These are phyloP conservation scores for Elsinoe perseae DNA, from an alignment of 2,329 filamentous ascomycete species.

Conservation along the genomic window DNA sequence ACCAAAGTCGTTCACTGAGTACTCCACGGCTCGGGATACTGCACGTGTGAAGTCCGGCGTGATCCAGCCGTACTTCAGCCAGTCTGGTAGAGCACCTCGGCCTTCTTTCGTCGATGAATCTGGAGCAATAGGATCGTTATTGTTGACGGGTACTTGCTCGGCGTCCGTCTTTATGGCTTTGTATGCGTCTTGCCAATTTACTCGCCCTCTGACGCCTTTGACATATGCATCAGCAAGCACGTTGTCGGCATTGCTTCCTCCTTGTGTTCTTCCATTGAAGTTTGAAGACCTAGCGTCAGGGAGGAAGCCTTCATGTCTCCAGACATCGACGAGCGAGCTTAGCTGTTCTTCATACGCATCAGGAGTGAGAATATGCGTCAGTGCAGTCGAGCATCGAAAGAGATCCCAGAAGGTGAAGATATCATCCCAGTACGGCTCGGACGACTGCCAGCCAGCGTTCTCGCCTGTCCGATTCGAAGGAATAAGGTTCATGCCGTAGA, in stretches of 20 bases:
- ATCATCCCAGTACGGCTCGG: slow-evolving; percentile 64
- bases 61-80: slow-evolving; percentile 58
- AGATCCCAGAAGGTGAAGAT: slow-evolving; percentile 61
- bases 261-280: slow-evolving; percentile 61
- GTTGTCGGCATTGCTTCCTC: slow-evolving; percentile 63
- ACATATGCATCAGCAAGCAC: slow-evolving; percentile 57
- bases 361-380: slow-evolving; percentile 60
- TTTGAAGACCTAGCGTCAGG: slow-evolving; percentile 63
- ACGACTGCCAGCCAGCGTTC: slow-evolving; percentile 57
- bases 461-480: slow-evolving; percentile 65
- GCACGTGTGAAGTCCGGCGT: slow-evolving; percentile 51
- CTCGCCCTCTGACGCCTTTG: slow-evolving; percentile 32
- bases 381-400: slow-evolving; percentile 57
- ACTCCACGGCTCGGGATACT: slow-evolving; percentile 59
- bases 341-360: slow-evolving; percentile 57
- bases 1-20: slow-evolving; percentile 61
- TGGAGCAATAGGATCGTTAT: slow-evolving; percentile 48
- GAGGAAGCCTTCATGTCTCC: slow-evolving; percentile 60
- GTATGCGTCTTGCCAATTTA: slow-evolving; percentile 59
- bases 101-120: slow-evolving; percentile 60
- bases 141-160: slow-evolving; percentile 53
- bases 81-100: slow-evolving; percentile 61
- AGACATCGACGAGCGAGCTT: slow-evolving; percentile 61
- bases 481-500: slow-evolving; percentile 63
- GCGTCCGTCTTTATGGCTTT: slow-evolving; percentile 59